Evolutionary conservation across 225 moss, liverwort and hornwort genomes (phyloP), one percentile per base, ranked within the genome.

Genomic region (Anthoceros angustus): DNA sequence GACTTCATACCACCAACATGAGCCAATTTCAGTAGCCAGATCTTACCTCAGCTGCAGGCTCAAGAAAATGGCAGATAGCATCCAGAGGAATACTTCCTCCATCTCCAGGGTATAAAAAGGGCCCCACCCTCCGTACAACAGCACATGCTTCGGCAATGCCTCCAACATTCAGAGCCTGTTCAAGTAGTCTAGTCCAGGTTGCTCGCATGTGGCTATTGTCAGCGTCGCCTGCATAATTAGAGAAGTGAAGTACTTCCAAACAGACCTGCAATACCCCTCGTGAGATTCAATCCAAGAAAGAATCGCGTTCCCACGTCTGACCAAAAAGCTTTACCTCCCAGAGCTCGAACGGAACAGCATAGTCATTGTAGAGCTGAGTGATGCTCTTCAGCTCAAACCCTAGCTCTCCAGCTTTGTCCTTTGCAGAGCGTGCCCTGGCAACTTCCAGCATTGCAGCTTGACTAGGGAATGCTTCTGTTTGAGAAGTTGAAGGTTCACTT

Each of bases 151-250:
- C 98, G 46, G 72, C 92, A 11, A 92, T 77, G 32, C 98, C 98
- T 25, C 92, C 98, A 41, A 77, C 72, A 42, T 80, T 82, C 66
- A 98, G 76, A 40, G 98, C 91, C 77, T 98, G 98, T 73, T 92
- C 98, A 9, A 98, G 89, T 72, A 98, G 77, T 60, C 92, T 88
- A 48, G 87, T 78, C 98, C 92, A 98, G 12, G 98, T 98, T 76
- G 92, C 98, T 63, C 89, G 86, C 98, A 98, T 98, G 63, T 92
- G 92, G 74, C 87, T 89, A 67, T 92, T 98, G 67, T 98, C 92
- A 32, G 89, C 84, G 72, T 98, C 98, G 50, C 98, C 86, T n/a
- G 86, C 84, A 80, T 98, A 98, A 67, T 98, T 98, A 70, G 98
- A 98, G 71, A 98, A 98, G 70, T 98, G 88, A 71, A 98, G 68